phyloP scores from a whole-genome alignment of 2,329 filamentous ascomycete species.

The Talaromyces sp. region DNA sequence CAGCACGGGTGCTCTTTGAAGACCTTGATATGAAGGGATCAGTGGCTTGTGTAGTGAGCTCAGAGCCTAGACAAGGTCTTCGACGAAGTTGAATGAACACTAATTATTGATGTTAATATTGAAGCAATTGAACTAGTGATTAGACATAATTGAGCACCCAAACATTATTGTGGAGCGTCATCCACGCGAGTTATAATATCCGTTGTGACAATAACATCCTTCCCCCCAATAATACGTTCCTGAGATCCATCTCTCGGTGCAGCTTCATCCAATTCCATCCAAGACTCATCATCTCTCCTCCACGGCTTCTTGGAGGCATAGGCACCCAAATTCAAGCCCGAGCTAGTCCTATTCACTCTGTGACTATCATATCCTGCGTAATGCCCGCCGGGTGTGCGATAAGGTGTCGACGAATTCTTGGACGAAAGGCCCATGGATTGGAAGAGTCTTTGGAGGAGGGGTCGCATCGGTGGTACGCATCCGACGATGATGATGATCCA shows the following conservation, averaged over 20 bases:
- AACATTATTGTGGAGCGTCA: no score
- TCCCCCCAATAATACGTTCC: not conserved
- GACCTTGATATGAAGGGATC: no score
- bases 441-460: constrained; percentile 15
- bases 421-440: constrained; percentile 12
- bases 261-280: not conserved
- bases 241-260: not conserved
- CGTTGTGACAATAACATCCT: not conserved
- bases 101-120: no score
- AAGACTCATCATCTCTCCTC: not conserved
- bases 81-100: no score
- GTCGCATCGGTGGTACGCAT: constrained; percentile 21
- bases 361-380: not conserved
- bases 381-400: not conserved
- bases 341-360: not conserved
- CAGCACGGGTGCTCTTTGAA: no score
- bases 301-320: not conserved
- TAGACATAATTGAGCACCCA: no score
- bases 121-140: no score
- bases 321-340: not conserved
- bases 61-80: no score
- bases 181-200: not conserved
- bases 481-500: constrained; percentile 26
- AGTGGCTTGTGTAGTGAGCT: no score
- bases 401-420: not conserved